Evolutionary conservation across 2,329 filamentous ascomycete genomes (phyloP).

Genomic region (Leptoxyphium fumago): DNA sequence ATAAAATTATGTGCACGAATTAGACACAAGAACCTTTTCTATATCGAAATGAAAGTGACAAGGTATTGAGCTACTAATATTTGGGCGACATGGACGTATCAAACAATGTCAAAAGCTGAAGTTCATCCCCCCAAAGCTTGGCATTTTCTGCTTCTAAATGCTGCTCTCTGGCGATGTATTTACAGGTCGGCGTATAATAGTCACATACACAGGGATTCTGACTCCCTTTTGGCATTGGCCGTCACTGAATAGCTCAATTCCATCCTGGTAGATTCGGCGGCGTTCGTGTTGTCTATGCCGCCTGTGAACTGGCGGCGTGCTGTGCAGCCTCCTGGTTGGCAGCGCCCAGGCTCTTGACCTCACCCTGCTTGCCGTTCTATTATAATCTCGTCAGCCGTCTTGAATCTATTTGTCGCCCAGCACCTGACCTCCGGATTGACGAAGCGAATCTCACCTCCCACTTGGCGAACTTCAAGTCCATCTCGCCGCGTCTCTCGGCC

Average conservation of each 20-base stretch:
- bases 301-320: constrained; percentile 25
- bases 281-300: not conserved
- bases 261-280: no score
- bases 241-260: no score
- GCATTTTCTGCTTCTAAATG: constrained; percentile 2
- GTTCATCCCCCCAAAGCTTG: constrained; percentile 5
- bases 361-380: constrained; percentile 94
- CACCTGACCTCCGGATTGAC: not conserved
- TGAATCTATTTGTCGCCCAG: constrained; percentile 1
- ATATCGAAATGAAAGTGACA: no score
- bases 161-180: not conserved
- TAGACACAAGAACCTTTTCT: no score
- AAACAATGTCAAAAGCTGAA: constrained; percentile 1
- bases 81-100: no score
- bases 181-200: not conserved
- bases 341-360: constrained; percentile 54
- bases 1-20: no score
- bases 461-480: constrained; percentile 80
- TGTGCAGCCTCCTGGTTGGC: constrained; percentile 38
- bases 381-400: constrained; percentile 7
- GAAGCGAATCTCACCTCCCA: constrained; percentile 60
- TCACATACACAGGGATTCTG: not conserved
- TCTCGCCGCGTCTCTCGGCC: constrained; percentile 80
- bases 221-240: no score
- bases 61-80: no score